phyloP scores from a whole-genome alignment of 306 rosid genomes.

The Quercus robur region DNA sequence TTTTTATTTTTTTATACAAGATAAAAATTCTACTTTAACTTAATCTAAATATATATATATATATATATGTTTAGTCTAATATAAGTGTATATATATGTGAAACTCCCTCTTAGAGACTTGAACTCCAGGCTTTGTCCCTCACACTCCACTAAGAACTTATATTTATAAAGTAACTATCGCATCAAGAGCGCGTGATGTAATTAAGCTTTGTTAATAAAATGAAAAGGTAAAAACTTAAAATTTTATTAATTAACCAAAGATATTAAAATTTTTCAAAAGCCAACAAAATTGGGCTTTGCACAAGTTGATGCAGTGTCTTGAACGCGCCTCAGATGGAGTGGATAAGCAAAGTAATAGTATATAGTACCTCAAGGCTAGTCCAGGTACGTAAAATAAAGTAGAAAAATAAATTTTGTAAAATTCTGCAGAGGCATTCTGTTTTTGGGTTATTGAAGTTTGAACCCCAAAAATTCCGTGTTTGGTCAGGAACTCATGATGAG shows the following conservation, averaged over 20 bases:
- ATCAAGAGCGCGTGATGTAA: accelerated
- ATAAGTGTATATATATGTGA: too few relatives aligned
- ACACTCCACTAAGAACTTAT: accelerated
- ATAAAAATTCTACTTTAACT: too few relatives aligned
- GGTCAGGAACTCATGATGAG: background rate
- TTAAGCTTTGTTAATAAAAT: too few relatives aligned
- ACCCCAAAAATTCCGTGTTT: background rate
- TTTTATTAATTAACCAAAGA: background rate
- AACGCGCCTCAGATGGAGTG: background rate
- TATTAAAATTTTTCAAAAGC: background rate
- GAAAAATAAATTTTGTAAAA: too few relatives aligned
- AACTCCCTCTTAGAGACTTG: accelerated
- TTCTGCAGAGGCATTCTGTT: background rate
- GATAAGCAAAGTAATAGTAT: background rate
- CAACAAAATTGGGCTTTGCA: background rate
- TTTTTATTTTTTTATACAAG: too few relatives aligned
- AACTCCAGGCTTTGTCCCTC: accelerated
- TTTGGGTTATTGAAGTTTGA: too few relatives aligned
- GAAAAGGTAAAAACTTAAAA: too few relatives aligned
- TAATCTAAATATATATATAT: too few relatives aligned
- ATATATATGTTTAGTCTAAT: too few relatives aligned
- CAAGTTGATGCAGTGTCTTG: background rate
- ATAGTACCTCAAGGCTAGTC: background rate
- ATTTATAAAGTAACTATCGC: accelerated
- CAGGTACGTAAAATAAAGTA: background rate